These are phyloP conservation scores for Fusarium sp. DNA, from an alignment of 2,329 filamentous ascomycete genomes.

Conservation along the genomic window DNA sequence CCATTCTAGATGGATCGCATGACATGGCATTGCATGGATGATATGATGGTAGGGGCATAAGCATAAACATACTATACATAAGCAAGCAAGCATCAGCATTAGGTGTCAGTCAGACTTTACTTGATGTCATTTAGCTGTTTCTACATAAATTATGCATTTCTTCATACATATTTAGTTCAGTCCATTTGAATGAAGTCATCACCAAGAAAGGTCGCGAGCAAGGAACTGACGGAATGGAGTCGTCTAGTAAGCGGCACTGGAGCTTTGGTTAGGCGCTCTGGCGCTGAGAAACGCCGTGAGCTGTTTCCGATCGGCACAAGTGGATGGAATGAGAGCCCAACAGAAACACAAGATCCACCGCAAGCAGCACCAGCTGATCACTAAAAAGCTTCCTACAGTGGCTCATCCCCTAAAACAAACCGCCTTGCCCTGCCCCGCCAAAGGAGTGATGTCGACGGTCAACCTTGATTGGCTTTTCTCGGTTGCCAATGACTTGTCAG, in stretches of 20 bases:
- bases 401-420: constrained; percentile 24
- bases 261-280: neutral
- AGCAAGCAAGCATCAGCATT: constrained; percentile 18
- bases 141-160: constrained; percentile 6
- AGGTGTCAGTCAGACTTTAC: neutral
- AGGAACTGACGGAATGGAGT: constrained; percentile 22
- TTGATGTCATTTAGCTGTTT: constrained; percentile 17
- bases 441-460: constrained; percentile 33
- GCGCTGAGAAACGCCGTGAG: neutral
- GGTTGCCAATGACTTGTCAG: constrained; percentile 4
- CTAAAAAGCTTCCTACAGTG: constrained; percentile 6
- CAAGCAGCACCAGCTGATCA: constrained; percentile 20
- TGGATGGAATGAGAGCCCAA: constrained; percentile 29
- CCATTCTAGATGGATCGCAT: constrained; percentile 15
- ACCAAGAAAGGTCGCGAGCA: neutral
- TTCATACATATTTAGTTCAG: neutral
- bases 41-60: constrained; percentile 23
- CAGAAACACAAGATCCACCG: constrained; percentile 14
- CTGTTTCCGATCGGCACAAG: constrained; percentile 6
- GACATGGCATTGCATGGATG: constrained; percentile 15
- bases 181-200: constrained; percentile 8
- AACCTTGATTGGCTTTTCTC: constrained; percentile 30
- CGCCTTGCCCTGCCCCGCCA: constrained; percentile 14
- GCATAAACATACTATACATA: constrained; percentile 7
- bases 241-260: neutral